phyloP scores from a whole-genome alignment of 352 stramenopile genomes.

The Stramenopiles sp. region DNA sequence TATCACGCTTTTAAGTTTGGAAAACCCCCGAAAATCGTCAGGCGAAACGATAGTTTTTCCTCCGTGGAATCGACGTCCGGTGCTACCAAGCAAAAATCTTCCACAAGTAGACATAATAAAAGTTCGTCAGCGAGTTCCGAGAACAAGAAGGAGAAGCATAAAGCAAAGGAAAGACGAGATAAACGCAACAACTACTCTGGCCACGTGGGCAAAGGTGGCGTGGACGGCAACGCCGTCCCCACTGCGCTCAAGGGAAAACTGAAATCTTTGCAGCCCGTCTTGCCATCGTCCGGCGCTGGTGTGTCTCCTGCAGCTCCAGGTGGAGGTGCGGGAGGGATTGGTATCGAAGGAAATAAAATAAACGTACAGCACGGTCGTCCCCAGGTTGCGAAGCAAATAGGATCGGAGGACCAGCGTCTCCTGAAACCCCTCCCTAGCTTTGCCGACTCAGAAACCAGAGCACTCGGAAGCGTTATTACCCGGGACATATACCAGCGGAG shows the following conservation, averaged over 20 bases:
- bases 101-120: not conserved
- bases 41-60: too few species aligned
- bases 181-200: conserved; percentile 43
- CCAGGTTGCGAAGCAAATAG: not conserved
- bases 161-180: conserved; percentile 35
- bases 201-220: conserved; percentile 32
- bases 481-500: conserved; percentile 75
- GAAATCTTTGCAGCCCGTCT: not conserved
- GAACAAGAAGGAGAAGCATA: conserved; percentile 33
- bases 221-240: conserved; percentile 48
- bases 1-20: conserved; percentile 1
- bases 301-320: not conserved
- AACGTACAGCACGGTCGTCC: not conserved
- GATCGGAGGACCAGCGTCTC: conserved; percentile 20
- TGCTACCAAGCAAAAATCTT: not conserved
- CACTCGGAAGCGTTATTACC: conserved; percentile 60
- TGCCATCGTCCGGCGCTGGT: not conserved
- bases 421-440: conserved; percentile 64
- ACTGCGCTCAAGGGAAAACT: conserved; percentile 28
- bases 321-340: not conserved
- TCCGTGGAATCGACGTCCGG: not conserved
- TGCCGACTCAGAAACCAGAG: conserved; percentile 52
- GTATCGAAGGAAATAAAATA: not conserved
- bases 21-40: not conserved
- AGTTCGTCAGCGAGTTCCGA: not conserved